phyloP scores from a whole-genome alignment of 2,329 filamentous ascomycete species.

The Exutisphaerella laricina region DNA sequence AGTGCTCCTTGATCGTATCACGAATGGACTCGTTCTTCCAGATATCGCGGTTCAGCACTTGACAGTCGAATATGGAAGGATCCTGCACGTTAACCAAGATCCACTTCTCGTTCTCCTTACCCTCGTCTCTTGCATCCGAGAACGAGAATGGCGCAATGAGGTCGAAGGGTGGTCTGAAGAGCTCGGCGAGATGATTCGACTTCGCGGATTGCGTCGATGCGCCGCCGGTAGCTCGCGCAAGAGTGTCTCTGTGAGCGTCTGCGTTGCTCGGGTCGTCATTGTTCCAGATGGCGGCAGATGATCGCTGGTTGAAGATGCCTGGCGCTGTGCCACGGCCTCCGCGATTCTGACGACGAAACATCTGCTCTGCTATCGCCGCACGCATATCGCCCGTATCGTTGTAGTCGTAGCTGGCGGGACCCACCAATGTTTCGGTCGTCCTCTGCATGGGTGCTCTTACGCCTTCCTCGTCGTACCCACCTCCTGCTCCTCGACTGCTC shows the following conservation, averaged over 20 bases:
- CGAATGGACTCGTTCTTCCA: slow-evolving; percentile 83
- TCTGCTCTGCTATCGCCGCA: slow-evolving; percentile 59
- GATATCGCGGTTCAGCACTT: slow-evolving; percentile 86
- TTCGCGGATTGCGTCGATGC: slow-evolving; percentile 63
- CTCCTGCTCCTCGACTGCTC: slow-evolving; percentile 38
- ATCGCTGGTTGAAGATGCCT: slow-evolving; percentile 65
- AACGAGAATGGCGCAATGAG: slow-evolving; percentile 75
- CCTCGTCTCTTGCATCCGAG: slow-evolving; percentile 77
- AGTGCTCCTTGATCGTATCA: slow-evolving; percentile 81
- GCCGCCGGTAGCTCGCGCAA: slow-evolving; percentile 59
- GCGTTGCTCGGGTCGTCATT: slow-evolving; percentile 45
- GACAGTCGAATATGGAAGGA: slow-evolving; percentile 87
- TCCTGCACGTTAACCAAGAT: slow-evolving; percentile 94
- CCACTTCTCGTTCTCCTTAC: slow-evolving; percentile 89
- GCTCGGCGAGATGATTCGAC: slow-evolving; percentile 73
- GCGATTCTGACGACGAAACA: slow-evolving; percentile 44
- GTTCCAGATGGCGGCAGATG: slow-evolving; percentile 54
- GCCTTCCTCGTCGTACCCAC: slow-evolving; percentile 48
- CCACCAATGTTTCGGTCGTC: slow-evolving; percentile 86
- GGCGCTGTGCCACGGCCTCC: slow-evolving; percentile 17
- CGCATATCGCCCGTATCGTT: slow-evolving; percentile 51
- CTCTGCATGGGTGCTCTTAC: slow-evolving; percentile 86
- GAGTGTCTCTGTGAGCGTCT: slow-evolving; percentile 46
- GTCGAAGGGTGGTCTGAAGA: slow-evolving; percentile 89
- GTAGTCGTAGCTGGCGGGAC: slow-evolving; percentile 55